Conservation (phyloP, 139 green algal species). For the Chlorella vulgaris region DNA sequence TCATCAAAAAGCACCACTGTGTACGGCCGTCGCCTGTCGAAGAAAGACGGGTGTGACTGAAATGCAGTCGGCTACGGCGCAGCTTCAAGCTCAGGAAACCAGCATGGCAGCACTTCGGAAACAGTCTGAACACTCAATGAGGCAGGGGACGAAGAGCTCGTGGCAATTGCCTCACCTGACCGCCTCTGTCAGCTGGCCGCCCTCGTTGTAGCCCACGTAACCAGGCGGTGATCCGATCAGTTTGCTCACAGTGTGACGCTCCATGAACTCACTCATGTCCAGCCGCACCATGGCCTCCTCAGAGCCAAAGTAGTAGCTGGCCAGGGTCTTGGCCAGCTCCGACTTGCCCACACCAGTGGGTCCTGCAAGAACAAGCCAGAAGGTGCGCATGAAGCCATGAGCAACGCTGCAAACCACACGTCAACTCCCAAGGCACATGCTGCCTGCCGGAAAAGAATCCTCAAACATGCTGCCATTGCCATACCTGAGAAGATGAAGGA, state of each 20-base stretch:
- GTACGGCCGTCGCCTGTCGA: constrained; percentile 86
- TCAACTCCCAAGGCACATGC: too few species aligned
- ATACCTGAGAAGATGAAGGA: constrained; percentile 96
- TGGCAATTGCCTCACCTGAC: constrained; percentile 58
- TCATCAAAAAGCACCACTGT: constrained; percentile 99
- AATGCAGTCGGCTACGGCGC: not conserved
- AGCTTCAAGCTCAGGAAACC: not conserved
- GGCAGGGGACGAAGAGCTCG: not conserved
- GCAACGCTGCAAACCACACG: too few species aligned
- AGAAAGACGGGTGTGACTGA: not conserved
- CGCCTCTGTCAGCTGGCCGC: constrained; percentile 98
- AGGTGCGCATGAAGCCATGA: too few species aligned
- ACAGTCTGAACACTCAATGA: not conserved
- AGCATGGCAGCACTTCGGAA: not conserved
- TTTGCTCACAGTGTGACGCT: constrained; percentile 99
- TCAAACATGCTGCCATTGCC: too few species aligned
- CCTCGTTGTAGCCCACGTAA: constrained; percentile 99
- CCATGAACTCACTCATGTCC: constrained; percentile 99
- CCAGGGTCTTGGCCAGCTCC: constrained; percentile 99
- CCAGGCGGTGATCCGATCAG: constrained; percentile 98
- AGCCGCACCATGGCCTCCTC: constrained; percentile 96
- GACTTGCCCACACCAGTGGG: constrained; percentile 95
- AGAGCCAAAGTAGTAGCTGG: constrained; percentile 97
- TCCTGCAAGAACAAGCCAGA: constrained; percentile 5
- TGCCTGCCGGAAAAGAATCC: too few species aligned